A percentile compares a stretch with the other conserved stretches of the same genome.
Conservation (phyloP, 768 basidiomycete species). For the Serpula lacrymans region DNA sequence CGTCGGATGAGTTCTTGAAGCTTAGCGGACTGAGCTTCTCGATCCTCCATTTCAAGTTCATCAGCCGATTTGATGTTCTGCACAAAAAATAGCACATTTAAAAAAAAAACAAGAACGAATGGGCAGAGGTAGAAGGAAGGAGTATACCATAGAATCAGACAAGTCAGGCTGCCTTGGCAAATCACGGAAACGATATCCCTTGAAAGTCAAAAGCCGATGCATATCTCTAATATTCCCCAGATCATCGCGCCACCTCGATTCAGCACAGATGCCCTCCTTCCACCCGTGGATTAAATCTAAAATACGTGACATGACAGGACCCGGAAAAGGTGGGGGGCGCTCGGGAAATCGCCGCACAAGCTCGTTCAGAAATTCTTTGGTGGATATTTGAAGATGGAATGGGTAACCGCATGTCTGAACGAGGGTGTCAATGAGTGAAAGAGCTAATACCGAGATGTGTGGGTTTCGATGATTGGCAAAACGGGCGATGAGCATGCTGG, state of each 20-base stretch:
- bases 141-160: slow-evolving; percentile 7
- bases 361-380: slow-evolving; percentile 98
- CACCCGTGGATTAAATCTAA: slow-evolving; percentile 89
- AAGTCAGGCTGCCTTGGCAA: slow-evolving; percentile 11
- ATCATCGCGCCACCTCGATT: slow-evolving; percentile 94
- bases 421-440: slow-evolving; percentile 85
- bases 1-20: slow-evolving; percentile 97
- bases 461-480: slow-evolving; percentile 92
- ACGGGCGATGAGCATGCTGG: slow-evolving; percentile 78
- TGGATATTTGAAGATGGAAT: slow-evolving; percentile 93
- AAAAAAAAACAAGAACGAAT: slow-evolving; percentile 13
- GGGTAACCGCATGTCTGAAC: slow-evolving; percentile 96
- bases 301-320: slow-evolving; percentile 92
- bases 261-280: slow-evolving; percentile 90
- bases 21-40: slow-evolving; percentile 93
- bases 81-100: background rate
- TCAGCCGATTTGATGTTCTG: slow-evolving; percentile 93
- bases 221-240: slow-evolving; percentile 96
- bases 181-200: slow-evolving; percentile 82
- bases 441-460: slow-evolving; percentile 82
- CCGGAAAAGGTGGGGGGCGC: slow-evolving; percentile 91
- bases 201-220: slow-evolving; percentile 91
- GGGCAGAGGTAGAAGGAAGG: slow-evolving; percentile 40
- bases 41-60: slow-evolving; percentile 93
- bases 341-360: slow-evolving; percentile 97